Evolutionary conservation across 2,329 filamentous ascomycete species (phyloP).

Genomic region (Beauveria sp.): DNA sequence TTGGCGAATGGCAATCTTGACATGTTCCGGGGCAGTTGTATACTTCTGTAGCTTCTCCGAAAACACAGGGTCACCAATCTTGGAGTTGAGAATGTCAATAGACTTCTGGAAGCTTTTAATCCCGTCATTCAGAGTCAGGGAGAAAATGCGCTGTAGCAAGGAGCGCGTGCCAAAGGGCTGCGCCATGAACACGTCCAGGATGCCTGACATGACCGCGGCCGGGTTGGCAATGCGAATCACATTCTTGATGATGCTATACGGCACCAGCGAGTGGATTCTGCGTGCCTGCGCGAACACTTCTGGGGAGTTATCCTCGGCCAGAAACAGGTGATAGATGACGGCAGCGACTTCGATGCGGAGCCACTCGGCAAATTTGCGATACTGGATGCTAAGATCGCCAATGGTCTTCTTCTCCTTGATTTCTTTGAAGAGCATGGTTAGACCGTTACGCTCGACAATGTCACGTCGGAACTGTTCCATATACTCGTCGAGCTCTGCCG

Average conservation of each 20-base stretch:
- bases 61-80: constrained; percentile 74
- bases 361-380: constrained; percentile 98
- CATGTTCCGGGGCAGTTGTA: constrained; percentile 62
- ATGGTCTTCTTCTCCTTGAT: constrained; percentile 87
- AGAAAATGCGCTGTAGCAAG: constrained; percentile 89
- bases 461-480: constrained; percentile 84
- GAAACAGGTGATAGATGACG: constrained; percentile 92
- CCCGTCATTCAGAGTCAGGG: constrained; percentile 82
- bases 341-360: constrained; percentile 93
- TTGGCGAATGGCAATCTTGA: constrained; percentile 65
- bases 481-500: constrained; percentile 89
- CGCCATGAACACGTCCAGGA: constrained; percentile 90
- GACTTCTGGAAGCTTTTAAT: constrained; percentile 80
- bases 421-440: constrained; percentile 87
- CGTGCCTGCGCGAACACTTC: constrained; percentile 92
- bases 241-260: constrained; percentile 90
- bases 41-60: constrained; percentile 77
- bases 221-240: constrained; percentile 95
- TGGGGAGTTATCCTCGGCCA: constrained; percentile 96
- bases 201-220: constrained; percentile 90
- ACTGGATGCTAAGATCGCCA: constrained; percentile 82
- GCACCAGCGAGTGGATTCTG: constrained; percentile 88
- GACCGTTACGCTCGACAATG: constrained; percentile 65
- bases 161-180: constrained; percentile 89
- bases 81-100: constrained; percentile 68